Evolutionary conservation across 2,329 filamentous ascomycete species (phyloP), one percentile per base, ranked within the genome.

Genomic region (Lasiodiplodia citricola): DNA sequence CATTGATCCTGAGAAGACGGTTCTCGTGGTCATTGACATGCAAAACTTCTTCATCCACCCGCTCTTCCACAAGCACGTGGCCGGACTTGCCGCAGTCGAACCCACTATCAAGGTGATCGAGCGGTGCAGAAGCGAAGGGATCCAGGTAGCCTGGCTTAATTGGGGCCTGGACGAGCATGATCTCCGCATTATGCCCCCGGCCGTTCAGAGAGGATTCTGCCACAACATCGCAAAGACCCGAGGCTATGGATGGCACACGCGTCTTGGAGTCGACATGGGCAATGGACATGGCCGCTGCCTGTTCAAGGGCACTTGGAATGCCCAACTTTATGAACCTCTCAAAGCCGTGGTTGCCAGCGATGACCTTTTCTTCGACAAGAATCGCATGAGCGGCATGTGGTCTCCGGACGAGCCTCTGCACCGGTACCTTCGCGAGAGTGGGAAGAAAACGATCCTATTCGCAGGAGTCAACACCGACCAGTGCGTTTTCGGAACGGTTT

Each of bases 351-450:
- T 78, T 65, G 75, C 75, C 21, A 75, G 76, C n/a, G 73, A 77
- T n/a, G 80, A 82, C 66, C 73, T 82, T 6, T 79, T 80, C 72
- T 82, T 83, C 72, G 79, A 82, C 73, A 82, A 82, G 69, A 78
- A 80, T 37, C 76, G 80, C 58, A 81, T 81, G 79, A 80, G 78
- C 38, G 80, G 80, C 28, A 71, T 83, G 35, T 82, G 80, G 80
- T 79, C 76, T 55, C 79, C 77, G 6, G 71, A 79, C 18, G 76
- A 81, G 68, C 79, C 78, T 11, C 75, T 83, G 44, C 80, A 83
- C 71, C 74, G 78, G 68, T 82, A 81, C 70, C 73, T 82, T 7
- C 73, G 77, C 14, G 75, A 78, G 67, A 77, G 76, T n/a, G 75
- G 76, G 50, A 82, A 81, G 74, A 81, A 80, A 71, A 82, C 80